A percentile compares a stretch with the other conserved stretches of the same genome.
Evolutionary conservation across 495 filamentous ascomycete genomes (phyloP).

Genomic region (Lichenothelia convexa): DNA sequence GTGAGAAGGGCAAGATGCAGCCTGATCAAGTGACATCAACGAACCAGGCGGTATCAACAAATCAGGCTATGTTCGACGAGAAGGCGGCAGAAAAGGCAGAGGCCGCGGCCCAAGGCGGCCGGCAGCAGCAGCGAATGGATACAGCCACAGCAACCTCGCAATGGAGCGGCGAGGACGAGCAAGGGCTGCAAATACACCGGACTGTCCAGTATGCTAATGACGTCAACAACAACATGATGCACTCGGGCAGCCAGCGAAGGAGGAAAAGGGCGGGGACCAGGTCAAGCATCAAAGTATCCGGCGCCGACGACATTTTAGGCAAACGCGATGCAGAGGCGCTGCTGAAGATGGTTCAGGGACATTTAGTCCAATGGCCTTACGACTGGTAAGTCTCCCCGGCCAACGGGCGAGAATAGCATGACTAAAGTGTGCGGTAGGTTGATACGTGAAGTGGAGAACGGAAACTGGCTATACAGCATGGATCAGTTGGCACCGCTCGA

Average conservation of each 20-base stretch:
- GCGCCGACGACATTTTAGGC: constrained; percentile 54
- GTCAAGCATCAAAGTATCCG: constrained; percentile 52
- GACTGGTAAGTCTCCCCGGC: constrained; percentile 55
- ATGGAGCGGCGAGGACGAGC: too few relatives aligned
- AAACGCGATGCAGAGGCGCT: constrained; percentile 61
- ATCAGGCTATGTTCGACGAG: constrained; percentile 14
- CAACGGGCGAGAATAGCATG: too few relatives aligned
- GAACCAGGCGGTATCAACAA: not conserved
- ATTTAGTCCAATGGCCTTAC: constrained; percentile 82
- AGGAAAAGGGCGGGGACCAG: constrained; percentile 59
- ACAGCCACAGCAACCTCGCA: too few relatives aligned
- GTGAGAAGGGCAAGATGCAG: not conserved
- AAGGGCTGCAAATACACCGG: too few relatives aligned
- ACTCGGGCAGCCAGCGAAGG: constrained; percentile 21
- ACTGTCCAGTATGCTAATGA: not conserved
- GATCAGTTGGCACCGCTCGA: constrained; percentile 90
- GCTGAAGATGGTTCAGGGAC: constrained; percentile 66
- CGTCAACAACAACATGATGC: not conserved
- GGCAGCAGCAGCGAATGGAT: not conserved
- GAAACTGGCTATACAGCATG: constrained; percentile 93
- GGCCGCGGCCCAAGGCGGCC: not conserved
- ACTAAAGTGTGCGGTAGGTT: too few relatives aligned
- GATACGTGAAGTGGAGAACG: constrained; percentile 69
- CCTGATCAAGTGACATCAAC: not conserved
- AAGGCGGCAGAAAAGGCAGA: constrained; percentile 15